Evolutionary conservation across 202 grass and related monocot species (phyloP), one percentile per base, ranked within the genome.

Genomic region (Dendrocalamus latiflorus): DNA sequence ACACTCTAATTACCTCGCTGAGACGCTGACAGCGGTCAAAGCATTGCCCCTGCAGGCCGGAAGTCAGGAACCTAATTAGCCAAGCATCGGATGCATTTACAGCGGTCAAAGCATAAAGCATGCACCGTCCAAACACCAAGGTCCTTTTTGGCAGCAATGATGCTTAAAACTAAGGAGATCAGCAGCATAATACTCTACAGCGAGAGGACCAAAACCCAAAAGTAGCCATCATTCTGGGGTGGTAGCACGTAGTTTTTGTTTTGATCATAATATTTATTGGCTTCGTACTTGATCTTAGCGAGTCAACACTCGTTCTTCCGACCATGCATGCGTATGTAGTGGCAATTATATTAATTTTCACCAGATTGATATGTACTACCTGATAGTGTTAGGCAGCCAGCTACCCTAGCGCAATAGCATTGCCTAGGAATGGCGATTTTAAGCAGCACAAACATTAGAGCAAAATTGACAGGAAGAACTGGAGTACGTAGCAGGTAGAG

Each of bases 91-190:
- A 41, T 75, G 53, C 69, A 36, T 60, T 63, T n/a, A n/a, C n/a
- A n/a, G n/a, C n/a, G n/a, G n/a, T n/a, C n/a, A 68, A 57, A 79
- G n/a, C n/a, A 15, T 28, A 50, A 18, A 33, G 57, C 80, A 16
- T 34, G 70, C n/a, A n/a, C n/a, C 44, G 14, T 88, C 42, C 81
- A 63, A 54, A 74, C 87, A 88, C 37, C 55, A 48, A 21, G 37
- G 18, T 76, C 25, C 76, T 80, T 78, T 88, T 49, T 84, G 74
- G 74, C 70, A 72, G 76, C n/a, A n/a, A n/a, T n/a, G n/a, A n/a
- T n/a, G n/a, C n/a, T n/a, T n/a, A n/a, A n/a, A n/a, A n/a, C n/a
- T n/a, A n/a, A n/a, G n/a, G n/a, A n/a, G n/a, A n/a, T n/a, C n/a
- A n/a, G n/a, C n/a, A n/a, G n/a, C n/a, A n/a, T n/a, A n/a, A n/a